Percentiles rank a stretch among this genome's conserved stretches.
phyloP scores from a whole-genome alignment of 2,329 filamentous ascomycete genomes.

The Fusarium decemcellulare region DNA sequence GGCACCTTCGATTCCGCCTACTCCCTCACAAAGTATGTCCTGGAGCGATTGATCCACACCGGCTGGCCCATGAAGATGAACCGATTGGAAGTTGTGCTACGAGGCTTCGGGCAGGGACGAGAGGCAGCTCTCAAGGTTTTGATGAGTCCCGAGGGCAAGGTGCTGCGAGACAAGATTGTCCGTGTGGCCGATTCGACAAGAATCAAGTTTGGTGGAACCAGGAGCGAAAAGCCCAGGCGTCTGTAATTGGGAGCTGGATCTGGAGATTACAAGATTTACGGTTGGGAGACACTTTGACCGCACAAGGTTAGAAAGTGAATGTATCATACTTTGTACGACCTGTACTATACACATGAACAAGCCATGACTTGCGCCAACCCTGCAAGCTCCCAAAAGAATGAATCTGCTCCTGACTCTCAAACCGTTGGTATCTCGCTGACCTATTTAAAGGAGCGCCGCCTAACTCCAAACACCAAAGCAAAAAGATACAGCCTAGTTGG shows the following conservation, averaged over 20 bases:
- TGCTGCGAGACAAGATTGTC: conserved; percentile 80
- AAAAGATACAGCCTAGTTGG: neutral
- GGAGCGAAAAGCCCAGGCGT: conserved; percentile 87
- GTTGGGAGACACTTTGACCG: conserved; percentile 26
- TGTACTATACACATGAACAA: conserved; percentile 50
- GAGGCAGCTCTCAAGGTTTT: conserved; percentile 93
- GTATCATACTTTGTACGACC: conserved; percentile 55
- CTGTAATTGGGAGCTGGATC: conserved; percentile 59
- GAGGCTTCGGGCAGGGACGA: conserved; percentile 88
- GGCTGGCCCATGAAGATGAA: conserved; percentile 83
- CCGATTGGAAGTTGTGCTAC: conserved; percentile 82
- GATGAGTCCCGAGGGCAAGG: conserved; percentile 85
- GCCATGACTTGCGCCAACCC: conserved; percentile 31
- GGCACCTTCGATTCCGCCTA: conserved; percentile 92
- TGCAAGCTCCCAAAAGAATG: conserved; percentile 39
- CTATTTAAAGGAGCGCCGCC: conserved; percentile 31
- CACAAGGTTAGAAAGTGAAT: conserved; percentile 42
- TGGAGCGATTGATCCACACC: conserved; percentile 87
- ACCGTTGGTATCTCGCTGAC: conserved; percentile 48
- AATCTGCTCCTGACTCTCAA: conserved; percentile 31
- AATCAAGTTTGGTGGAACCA: conserved; percentile 95
- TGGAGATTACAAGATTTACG: conserved; percentile 23
- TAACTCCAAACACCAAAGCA: conserved; percentile 44
- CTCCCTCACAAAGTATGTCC: conserved; percentile 86
- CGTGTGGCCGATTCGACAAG: conserved; percentile 89